phyloP scores from a whole-genome alignment of 1,284 basidiomycete genomes.

The Singerocomus rubriflavus region DNA sequence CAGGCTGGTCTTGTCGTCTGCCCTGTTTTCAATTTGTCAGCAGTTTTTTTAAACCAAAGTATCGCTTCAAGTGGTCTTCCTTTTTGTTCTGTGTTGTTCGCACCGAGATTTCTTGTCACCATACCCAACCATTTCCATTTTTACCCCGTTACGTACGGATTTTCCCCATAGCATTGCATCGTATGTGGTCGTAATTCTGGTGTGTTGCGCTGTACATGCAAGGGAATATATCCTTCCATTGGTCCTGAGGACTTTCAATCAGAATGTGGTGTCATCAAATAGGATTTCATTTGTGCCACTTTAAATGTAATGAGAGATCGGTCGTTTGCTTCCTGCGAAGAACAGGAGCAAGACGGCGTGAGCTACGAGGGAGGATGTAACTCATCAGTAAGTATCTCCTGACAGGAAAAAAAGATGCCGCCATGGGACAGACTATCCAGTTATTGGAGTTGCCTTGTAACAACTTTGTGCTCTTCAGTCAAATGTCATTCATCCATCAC shows the following conservation, averaged over 20 bases:
- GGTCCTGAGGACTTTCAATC: slow-evolving; percentile 16
- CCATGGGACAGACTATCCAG: no score
- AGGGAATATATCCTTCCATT: slow-evolving; percentile 12
- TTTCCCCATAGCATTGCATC: slow-evolving; percentile 10
- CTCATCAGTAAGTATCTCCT: slow-evolving; percentile 1
- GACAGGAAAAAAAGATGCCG: background rate
- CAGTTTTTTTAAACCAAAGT: background rate
- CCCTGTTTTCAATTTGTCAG: background rate
- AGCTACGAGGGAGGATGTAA: no score
- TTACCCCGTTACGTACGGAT: slow-evolving; percentile 6
- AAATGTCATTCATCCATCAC: no score
- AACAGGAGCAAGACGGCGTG: background rate
- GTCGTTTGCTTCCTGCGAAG: slow-evolving; percentile 12
- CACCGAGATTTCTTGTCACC: slow-evolving; percentile 5
- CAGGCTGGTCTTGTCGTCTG: slow-evolving; percentile 30
- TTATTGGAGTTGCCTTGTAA: no score
- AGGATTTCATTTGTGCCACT: no score
- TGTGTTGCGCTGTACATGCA: slow-evolving; percentile 25
- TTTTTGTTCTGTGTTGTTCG: slow-evolving; percentile 3
- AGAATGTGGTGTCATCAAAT: no score
- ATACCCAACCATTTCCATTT: slow-evolving; percentile 25
- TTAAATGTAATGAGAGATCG: no score
- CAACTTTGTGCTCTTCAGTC: no score
- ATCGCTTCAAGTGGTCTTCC: slow-evolving; percentile 2
- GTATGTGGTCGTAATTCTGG: slow-evolving; percentile 28